Evolutionary conservation across 1,284 basidiomycete genomes (phyloP).

Genomic region (Tilletia walkeri): DNA sequence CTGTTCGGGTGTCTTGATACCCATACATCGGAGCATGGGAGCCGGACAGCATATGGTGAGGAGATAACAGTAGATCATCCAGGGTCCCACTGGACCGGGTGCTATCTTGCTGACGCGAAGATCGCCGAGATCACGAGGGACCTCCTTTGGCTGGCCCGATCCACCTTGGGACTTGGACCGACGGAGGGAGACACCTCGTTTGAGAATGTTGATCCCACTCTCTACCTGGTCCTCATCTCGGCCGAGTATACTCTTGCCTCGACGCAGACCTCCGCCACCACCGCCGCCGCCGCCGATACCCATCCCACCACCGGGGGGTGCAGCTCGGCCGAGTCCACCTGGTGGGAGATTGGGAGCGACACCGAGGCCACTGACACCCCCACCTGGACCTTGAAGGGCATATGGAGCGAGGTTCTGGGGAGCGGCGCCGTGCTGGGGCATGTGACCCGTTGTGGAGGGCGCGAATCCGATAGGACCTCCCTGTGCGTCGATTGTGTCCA

Average conservation of each 20-base stretch:
- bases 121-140: conserved; percentile 40
- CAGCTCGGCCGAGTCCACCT: conserved; percentile 39
- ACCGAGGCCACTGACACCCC: conserved; percentile 53
- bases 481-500: conserved; percentile 57
- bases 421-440: conserved; percentile 53
- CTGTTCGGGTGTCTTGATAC: conserved; percentile 85
- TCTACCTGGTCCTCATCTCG: conserved; percentile 55
- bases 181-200: conserved; percentile 52
- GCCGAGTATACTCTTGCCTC: conserved; percentile 54
- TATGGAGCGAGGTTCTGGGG: conserved; percentile 38
- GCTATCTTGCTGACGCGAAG: conserved; percentile 41
- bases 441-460: conserved; percentile 53
- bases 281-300: background rate
- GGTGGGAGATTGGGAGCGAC: conserved; percentile 37
- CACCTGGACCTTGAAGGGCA: conserved; percentile 47
- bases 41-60: conserved; percentile 80
- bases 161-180: conserved; percentile 36
- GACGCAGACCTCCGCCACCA: conserved; percentile 31
- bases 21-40: conserved; percentile 61
- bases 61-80: conserved; percentile 93
- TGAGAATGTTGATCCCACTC: conserved; percentile 53
- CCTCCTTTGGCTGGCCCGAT: conserved; percentile 34
- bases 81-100: conserved; percentile 78
- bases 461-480: conserved; percentile 44
- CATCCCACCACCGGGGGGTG: conserved; percentile 21